phyloP scores from a whole-genome alignment of 495 filamentous ascomycete genomes.

The Coniosporium apollinis region DNA sequence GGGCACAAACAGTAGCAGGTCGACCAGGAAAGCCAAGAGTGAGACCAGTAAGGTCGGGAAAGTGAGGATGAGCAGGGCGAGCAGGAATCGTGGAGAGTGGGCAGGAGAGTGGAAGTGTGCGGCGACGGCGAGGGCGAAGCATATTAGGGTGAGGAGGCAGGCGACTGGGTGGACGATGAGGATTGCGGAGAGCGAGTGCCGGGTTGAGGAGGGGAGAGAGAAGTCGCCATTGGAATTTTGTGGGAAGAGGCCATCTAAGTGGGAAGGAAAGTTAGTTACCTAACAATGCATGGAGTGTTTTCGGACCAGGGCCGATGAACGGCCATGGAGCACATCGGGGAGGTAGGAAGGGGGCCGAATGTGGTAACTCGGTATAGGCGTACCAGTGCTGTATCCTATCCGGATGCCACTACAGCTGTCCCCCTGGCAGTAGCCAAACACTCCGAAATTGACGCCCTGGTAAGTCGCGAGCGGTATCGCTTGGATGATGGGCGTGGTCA shows the following conservation, averaged over 20 bases:
- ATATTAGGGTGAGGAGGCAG: constrained; percentile 68
- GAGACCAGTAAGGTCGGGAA: constrained; percentile 73
- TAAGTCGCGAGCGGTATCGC: constrained; percentile 67
- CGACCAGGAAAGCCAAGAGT: constrained; percentile 78
- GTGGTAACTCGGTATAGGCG: too few species aligned
- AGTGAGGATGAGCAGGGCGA: constrained; percentile 67
- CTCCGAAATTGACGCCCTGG: constrained; percentile 65
- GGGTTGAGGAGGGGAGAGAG: constrained; percentile 53
- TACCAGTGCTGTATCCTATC: constrained; percentile 78
- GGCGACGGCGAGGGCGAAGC: constrained; percentile 58
- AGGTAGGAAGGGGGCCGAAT: too few species aligned
- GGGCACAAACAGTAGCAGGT: constrained; percentile 90
- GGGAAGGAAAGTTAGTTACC: constrained; percentile 6
- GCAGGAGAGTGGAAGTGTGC: constrained; percentile 82
- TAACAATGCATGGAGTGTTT: background rate
- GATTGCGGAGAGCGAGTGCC: constrained; percentile 75
- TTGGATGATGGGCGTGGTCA: constrained; percentile 86
- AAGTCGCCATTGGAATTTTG: constrained; percentile 38
- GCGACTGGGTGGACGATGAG: constrained; percentile 88
- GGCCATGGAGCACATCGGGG: background rate
- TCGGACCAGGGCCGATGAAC: background rate
- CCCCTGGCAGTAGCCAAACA: constrained; percentile 73
- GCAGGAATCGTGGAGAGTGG: constrained; percentile 81
- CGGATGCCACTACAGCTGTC: constrained; percentile 49
- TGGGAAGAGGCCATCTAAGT: constrained; percentile 25